Evolutionary conservation across 495 filamentous ascomycete genomes (phyloP).

Genomic region (Xylaria palmicola): DNA sequence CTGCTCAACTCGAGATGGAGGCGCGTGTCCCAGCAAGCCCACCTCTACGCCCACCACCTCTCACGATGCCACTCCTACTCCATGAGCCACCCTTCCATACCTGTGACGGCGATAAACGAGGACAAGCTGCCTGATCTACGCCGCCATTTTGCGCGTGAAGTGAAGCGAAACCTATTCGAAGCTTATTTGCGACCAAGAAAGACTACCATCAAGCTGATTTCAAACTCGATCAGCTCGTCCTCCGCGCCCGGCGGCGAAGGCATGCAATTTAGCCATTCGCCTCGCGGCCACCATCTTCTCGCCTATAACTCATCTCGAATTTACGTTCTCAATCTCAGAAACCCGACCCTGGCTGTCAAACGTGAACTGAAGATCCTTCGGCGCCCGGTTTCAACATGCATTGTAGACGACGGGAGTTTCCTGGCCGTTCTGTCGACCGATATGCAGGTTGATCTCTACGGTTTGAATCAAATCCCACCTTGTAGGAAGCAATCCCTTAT

Average conservation of each 20-base stretch:
- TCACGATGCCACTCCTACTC: conserved; percentile 67
- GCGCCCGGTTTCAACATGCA: conserved; percentile 73
- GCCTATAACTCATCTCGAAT: conserved; percentile 87
- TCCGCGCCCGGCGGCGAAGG: conserved; percentile 82
- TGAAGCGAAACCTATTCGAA: conserved; percentile 78
- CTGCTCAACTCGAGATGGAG: conserved; percentile 80
- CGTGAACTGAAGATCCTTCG: conserved; percentile 78
- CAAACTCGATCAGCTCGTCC: conserved; percentile 77
- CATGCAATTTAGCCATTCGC: conserved; percentile 78
- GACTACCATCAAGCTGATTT: conserved; percentile 75
- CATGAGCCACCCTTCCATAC: conserved; percentile 47
- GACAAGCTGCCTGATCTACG: conserved; percentile 58
- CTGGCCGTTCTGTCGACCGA: conserved; percentile 79
- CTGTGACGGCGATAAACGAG: conserved; percentile 48
- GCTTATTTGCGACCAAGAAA: conserved; percentile 68
- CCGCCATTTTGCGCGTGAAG: conserved; percentile 64
- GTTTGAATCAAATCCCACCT: conserved; percentile 59
- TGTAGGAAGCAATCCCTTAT: conserved; percentile 67
- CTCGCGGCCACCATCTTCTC: conserved; percentile 68
- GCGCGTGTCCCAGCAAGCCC: conserved; percentile 64
- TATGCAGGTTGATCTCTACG: conserved; percentile 80
- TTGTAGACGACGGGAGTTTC: conserved; percentile 72
- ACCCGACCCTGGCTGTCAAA: conserved; percentile 57
- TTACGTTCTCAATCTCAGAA: conserved; percentile 68
- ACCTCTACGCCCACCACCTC: conserved; percentile 76